Conservation (phyloP, 2,329 filamentous ascomycete species). For the Trichothecium roseum region DNA sequence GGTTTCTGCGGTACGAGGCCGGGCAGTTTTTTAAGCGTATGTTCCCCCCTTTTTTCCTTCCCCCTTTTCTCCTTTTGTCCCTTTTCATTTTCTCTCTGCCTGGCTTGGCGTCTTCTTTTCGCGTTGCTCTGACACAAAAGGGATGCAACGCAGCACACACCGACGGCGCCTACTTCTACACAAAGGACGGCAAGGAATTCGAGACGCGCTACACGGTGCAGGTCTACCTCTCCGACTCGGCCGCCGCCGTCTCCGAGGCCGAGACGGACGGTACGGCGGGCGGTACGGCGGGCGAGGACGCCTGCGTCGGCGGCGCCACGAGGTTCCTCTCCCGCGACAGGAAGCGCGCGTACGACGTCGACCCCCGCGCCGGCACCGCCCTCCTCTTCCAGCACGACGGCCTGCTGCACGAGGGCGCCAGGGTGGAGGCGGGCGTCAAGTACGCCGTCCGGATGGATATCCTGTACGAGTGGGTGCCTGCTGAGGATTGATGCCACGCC, state of each 20-base stretch:
- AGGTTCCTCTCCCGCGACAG: slow-evolving; percentile 36
- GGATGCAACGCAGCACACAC: slow-evolving; percentile 62
- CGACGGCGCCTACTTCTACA: slow-evolving; percentile 52
- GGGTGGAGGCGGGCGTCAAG: slow-evolving; percentile 40
- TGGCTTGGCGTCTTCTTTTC: no score
- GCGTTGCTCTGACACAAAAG: no score
- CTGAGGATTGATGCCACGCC: neutral
- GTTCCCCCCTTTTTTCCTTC: slow-evolving; percentile 6
- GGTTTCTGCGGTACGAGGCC: slow-evolving; percentile 61
- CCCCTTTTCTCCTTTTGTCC: neutral
- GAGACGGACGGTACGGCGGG: slow-evolving; percentile 16
- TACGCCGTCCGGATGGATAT: slow-evolving; percentile 48
- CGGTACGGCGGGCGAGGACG: slow-evolving; percentile 7
- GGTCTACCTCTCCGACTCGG: slow-evolving; percentile 30
- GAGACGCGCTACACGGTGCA: slow-evolving; percentile 44
- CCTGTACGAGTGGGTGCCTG: slow-evolving; percentile 33
- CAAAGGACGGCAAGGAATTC: slow-evolving; percentile 31
- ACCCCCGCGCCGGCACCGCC: slow-evolving; percentile 46
- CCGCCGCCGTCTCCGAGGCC: slow-evolving; percentile 6
- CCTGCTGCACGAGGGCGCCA: slow-evolving; percentile 42
- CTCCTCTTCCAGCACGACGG: slow-evolving; percentile 47
- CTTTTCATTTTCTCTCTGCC: no score
- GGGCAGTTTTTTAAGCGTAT: slow-evolving; percentile 62
- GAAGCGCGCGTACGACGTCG: slow-evolving; percentile 35
- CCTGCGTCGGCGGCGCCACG: slow-evolving; percentile 43